A percentile compares a stretch with the other conserved stretches of the same genome.
Evolutionary conservation across 140 eudicot species (phyloP).

Genomic region (Bidens hawaiensis): DNA sequence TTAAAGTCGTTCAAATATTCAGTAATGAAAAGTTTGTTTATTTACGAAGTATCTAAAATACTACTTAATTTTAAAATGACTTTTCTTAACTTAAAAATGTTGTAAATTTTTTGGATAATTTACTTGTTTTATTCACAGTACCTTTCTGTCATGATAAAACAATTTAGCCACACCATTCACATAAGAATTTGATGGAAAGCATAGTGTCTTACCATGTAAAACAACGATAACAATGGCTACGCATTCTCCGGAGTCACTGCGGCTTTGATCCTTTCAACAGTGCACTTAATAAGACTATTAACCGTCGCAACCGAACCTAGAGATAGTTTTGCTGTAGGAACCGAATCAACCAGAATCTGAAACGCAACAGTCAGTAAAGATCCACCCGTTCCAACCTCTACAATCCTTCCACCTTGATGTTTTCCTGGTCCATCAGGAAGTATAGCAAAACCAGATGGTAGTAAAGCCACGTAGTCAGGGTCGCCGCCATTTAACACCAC

Average conservation of each 20-base stretch:
- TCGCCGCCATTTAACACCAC: conserved; percentile 62
- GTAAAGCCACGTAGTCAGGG: conserved; percentile 64
- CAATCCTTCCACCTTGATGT: conserved; percentile 19
- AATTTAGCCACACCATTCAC: too few relatives aligned
- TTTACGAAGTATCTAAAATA: too few relatives aligned
- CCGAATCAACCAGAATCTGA: conserved; percentile 73
- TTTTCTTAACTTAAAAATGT: too few relatives aligned
- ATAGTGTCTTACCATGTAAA: conserved; percentile 22
- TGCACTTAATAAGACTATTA: conserved; percentile 75
- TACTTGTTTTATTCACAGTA: too few relatives aligned
- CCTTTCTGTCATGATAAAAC: too few relatives aligned
- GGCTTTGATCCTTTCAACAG: conserved; percentile 71
- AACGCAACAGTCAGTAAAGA: conserved; percentile 76
- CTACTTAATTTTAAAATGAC: too few relatives aligned
- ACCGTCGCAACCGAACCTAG: conserved; percentile 77
- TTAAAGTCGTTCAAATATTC: too few relatives aligned
- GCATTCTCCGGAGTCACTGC: conserved; percentile 42
- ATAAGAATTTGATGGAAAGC: background rate
- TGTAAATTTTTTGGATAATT: too few relatives aligned
- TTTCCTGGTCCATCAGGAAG: conserved; percentile 55
- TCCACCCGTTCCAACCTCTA: conserved; percentile 44
- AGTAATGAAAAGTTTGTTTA: too few relatives aligned
- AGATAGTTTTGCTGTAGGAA: conserved; percentile 76
- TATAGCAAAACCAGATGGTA: conserved; percentile 76
- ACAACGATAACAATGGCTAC: background rate